Base-by-base conservation (phyloP, 352 stramenopile species). In the Hyaloperonospora arabidopsidis region DNA sequence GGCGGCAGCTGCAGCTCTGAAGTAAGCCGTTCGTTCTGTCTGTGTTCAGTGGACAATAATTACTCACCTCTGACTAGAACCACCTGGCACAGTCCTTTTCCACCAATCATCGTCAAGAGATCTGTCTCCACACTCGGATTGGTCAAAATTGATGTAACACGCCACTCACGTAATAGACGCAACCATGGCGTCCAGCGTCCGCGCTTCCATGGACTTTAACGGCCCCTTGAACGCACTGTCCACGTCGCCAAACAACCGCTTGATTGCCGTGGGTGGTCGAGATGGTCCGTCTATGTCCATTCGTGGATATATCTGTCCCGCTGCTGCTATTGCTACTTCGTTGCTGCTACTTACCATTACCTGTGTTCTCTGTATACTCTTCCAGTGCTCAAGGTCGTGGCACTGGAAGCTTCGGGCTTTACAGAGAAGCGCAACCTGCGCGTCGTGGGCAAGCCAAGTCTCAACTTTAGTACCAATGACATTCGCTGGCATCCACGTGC, bases 401-500 rank as follows among this genome's bases (percentile, higher is more conserved):
- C 80, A 39, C 73, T 95, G 3, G 82, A 93, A 65, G 55, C 71
- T 43, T 57, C 63, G 5, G 84, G 84, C 3, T 95, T 95, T 59
- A 70, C 70, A 2, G 84, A 95, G 60, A 89, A 89, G 52, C 74
- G 81, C 43, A 95, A 95, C 57, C 58, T 95, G 51, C 79, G 84
- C 48, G 83, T 85, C 11, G 58, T 53, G 10, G 79, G 79, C 44
- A 95, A 92, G 46, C 76, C 82, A 12, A 89, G 79, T 28, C 70
- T 93, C 44, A 95, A 88, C 57, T 92, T 95, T 28, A 95, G 79
- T 52, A 93, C 84, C 15, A 95, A 93, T 50, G 84, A 95, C 54
- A 93, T 95, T 39, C 84, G 84, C 5, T 95, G 84, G 84, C 80
- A 95, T 57, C 84, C 82, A 38, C 80, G 83, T 93, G 78, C 48